Base-by-base conservation (phyloP, 140 eudicot species). In the Senecio squalidus region DNA sequence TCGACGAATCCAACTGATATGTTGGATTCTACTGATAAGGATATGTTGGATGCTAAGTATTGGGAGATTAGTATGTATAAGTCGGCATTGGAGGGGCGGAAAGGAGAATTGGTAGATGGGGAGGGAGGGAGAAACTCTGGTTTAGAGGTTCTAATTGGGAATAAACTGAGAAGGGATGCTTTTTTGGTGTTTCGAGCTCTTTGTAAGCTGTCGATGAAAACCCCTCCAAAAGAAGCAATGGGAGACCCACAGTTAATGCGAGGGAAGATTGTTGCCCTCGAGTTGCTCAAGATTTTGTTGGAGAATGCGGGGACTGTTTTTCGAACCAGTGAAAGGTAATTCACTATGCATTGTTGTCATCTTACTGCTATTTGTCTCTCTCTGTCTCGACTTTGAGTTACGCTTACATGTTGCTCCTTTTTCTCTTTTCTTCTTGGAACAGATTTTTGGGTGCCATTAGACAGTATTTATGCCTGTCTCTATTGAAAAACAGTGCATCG, bases 31-130 rank as follows among this genome's bases (percentile, higher is more conserved):
- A 86, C 88, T 4, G 98, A 91, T 69, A 91, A 86, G 78, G 98
- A 91, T 71, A 91, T 91, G 98, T 65, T 91, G 81, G 96, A 91
- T 62, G 98, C 98, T 0, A 91, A 81, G 79, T 91, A 91, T 70
- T 91, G 98, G 98, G 98, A 91, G 86, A 83, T 91, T 63, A 91
- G 94, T 62, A 86, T 91, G 96, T 91, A 91, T 60, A 91, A 86
- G 74, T 66, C 86, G 1, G 98, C 98, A 1, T 75, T 91, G 68
- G 96, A 86, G 72, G 98, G 96, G 33, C 58, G 98, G 40, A 91
- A 91, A 68, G 98, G 98, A 67, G 98, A 91, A 69, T 65, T 86
- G 77, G 90, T 77, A 0, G 97, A 86, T 1, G 97, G 89, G 28
- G 94, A 80, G 31, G 74, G 36, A 29, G 94, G 79, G 69, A 79